Conservation (phyloP, 225 moss, liverwort and hornwort species). For the Marchantia paleacea region DNA sequence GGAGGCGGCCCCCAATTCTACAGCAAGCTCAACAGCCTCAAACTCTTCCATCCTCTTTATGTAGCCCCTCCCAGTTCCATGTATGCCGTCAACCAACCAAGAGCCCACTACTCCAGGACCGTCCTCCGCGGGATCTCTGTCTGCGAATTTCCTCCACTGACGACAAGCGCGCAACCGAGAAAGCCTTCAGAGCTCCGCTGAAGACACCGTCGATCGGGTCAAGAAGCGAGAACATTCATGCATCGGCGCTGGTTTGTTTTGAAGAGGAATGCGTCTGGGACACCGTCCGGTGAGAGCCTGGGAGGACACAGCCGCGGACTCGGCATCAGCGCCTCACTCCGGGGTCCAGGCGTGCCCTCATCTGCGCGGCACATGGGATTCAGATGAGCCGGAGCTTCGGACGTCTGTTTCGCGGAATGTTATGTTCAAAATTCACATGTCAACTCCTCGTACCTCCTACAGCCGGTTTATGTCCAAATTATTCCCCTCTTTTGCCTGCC, state of each 20-base stretch:
- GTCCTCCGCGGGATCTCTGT: no score
- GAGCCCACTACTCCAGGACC: no score
- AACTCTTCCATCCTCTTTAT: not conserved
- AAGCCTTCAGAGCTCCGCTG: no score
- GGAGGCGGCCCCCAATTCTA: not conserved
- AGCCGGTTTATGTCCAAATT: no score
- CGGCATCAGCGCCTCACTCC: no score
- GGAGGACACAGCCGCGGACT: no score
- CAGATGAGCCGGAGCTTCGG: not conserved
- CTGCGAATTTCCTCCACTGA: no score
- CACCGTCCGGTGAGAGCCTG: not conserved
- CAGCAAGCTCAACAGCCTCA: not conserved
- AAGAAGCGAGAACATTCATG: no score
- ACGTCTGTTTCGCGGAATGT: not conserved
- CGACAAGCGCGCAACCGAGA: no score
- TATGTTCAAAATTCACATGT: not conserved
- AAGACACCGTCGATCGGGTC: no score
- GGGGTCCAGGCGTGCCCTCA: not conserved
- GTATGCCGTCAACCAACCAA: not conserved
- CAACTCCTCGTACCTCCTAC: not conserved
- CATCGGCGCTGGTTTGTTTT: no score
- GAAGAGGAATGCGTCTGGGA: not conserved
- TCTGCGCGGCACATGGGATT: not conserved
- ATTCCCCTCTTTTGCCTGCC: no score
- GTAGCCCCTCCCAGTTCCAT: not conserved